Percentiles rank a stretch among this genome's conserved stretches.
Evolutionary conservation across 2,329 filamentous ascomycete species (phyloP).

Genomic region (Hypomyces perniciosus): DNA sequence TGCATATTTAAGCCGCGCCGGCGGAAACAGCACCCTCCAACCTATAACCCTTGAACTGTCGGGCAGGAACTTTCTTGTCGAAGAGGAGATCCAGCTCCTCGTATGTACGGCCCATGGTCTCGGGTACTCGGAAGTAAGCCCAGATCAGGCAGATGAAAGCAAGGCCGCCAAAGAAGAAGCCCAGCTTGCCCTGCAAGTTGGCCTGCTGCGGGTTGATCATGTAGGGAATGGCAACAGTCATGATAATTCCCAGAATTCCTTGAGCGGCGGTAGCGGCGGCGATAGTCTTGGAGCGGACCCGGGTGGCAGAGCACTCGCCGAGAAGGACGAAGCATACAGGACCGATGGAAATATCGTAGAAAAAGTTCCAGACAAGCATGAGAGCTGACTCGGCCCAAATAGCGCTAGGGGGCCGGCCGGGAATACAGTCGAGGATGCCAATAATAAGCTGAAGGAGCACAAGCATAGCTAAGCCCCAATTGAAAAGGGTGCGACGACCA

Average conservation of each 20-base stretch:
- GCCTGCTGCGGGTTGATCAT: conserved; percentile 29
- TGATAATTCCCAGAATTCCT: conserved; percentile 23
- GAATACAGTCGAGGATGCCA: conserved; percentile 42
- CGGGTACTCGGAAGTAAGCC: conserved; percentile 30
- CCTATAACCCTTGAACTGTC: conserved; percentile 27
- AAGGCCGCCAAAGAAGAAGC: conserved; percentile 27
- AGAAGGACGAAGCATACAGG: conserved; percentile 39
- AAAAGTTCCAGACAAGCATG: conserved; percentile 38
- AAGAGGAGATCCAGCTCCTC: conserved; percentile 32
- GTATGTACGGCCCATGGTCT: conserved; percentile 27
- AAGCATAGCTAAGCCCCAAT: conserved; percentile 36
- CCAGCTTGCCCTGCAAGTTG: conserved; percentile 31
- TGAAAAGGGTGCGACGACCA: conserved; percentile 37
- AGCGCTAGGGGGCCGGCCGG: conserved; percentile 28
- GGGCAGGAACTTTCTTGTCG: conserved; percentile 23
- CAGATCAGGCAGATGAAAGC: conserved; percentile 23
- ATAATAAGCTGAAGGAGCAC: conserved; percentile 35
- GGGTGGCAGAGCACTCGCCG: conserved; percentile 35
- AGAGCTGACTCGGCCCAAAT: conserved; percentile 35
- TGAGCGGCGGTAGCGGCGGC: conserved; percentile 32
- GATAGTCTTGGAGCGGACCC: conserved; percentile 37
- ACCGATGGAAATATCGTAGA: conserved; percentile 38
- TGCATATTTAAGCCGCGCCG: background rate
- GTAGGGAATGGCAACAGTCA: conserved; percentile 26
- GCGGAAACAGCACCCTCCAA: conserved; percentile 9